Evolutionary conservation across 345 rosid genomes (phyloP), one percentile per base, ranked within the genome.

Genomic region (Eucalyptus sp.): DNA sequence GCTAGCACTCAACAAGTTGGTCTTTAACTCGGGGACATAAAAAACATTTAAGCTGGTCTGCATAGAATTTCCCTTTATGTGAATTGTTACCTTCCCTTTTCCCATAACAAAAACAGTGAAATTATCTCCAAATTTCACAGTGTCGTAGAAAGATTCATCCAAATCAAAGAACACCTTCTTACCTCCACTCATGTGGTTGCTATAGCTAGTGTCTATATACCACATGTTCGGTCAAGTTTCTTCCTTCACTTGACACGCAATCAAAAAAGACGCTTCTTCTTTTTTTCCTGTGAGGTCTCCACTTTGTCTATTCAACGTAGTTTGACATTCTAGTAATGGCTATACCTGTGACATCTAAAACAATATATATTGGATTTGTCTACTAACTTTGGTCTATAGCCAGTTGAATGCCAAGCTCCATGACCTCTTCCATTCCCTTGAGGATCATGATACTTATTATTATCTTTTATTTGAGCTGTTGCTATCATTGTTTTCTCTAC

Each of bases 291-390:
- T 0, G 7, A 62, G n/a, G 33, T 29, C 16, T 29, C 33, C 68
- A 62, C 17, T 29, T 62, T 27, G 68, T 60, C 31, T 60, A 27
- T 60, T 27, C 68, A 60, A 60, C 0, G 0, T 27, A 62, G 68
- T 62, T 62, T 4, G 1, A 6, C 17, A 62, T 62, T 27, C 7
- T 12, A 1, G 0, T 1, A 13, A 62, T 6, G 68, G 8, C 0
- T 13, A 13, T 62, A 62, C 33, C 5, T 2, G 7, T 27, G 68
- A 29, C 68, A 27, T 13, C 16, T 29, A 4, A 62, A 62, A 62
- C 16, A 27, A 3, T 62, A 18, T 54, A 54, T 20, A 54, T 20
- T 54, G 24, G 4, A 54, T 18, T 54, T 54, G 24, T 62, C 33
- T 29, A 7, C 6, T 29, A 7, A 29, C 17, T 13, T 62, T 2